Base-by-base conservation (phyloP, 1,139 yeast species). In the Sporopachydermia cereana region DNA sequence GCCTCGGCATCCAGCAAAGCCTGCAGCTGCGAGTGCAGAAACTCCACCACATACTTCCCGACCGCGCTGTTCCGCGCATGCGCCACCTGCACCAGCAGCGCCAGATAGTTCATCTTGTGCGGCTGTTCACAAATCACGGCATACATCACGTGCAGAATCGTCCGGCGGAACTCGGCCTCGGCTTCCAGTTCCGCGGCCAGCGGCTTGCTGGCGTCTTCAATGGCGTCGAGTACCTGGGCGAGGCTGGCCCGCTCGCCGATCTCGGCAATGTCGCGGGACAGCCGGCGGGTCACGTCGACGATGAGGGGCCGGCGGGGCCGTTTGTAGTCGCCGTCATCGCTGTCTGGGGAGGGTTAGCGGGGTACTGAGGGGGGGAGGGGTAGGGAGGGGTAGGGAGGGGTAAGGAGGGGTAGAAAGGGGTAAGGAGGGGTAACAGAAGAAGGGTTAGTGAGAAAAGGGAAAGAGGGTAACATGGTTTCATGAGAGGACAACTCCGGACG, bases 51-150 rank as follows among this genome's bases (percentile, higher is more conserved):
- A 46, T 76, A 74, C 53, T 77, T 77, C 42, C 95, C 93, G 43
- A 84, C 79, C 39, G 76, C 69, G 44, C 76, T 73, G 59, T 79
- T 79, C 51, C 74, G 74, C 16, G 83, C 70, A 61, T 83, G 81
- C 47, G 86, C 79, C 30, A 81, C 69, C 53, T 81, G 71, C 9
- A 89, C 66, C 52, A 86, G 70, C n/a, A 81, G 77, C 27, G 86
- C 74, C 49, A 89, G 64, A 22, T 82, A 75, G 23, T 79, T 76
- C 49, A 82, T 75, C 59, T 89, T 91, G 54, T 89, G 95, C 1
- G 97, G 97, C 61, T 89, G 96, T 61, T 91, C 98, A 39, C 74
- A 63, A 7, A 84, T 69, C 41, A 84, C 75, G 1, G 95, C 86
- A 49, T 72, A 71, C 27, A 86, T 61, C 1, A 88, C 83, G 45